phyloP scores from a whole-genome alignment of 1,284 basidiomycete species.

The Cryptococcus jaspeensis region DNA sequence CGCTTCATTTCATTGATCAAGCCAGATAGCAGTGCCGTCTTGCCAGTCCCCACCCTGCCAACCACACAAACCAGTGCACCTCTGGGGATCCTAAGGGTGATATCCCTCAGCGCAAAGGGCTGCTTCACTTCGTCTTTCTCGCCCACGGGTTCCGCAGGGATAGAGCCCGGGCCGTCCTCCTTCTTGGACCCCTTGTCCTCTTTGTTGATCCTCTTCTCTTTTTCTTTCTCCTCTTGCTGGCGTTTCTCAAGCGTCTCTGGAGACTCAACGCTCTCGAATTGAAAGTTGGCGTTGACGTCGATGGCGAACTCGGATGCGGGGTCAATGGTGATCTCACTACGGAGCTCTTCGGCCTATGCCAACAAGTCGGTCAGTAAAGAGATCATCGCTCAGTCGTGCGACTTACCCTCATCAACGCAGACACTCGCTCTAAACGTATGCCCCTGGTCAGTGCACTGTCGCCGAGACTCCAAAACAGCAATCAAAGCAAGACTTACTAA shows the following conservation, averaged over 20 bases:
- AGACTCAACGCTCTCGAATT: conserved; percentile 69
- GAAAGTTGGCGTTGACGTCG: conserved; percentile 64
- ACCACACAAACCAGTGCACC: conserved; percentile 38
- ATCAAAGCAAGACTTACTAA: no score
- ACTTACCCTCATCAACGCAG: conserved; percentile 8
- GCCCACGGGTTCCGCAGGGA: conserved; percentile 2
- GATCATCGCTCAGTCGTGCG: no score
- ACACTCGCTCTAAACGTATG: conserved; percentile 9
- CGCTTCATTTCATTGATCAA: conserved; percentile 75
- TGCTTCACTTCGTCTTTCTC: conserved; percentile 1
- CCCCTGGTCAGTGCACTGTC: no score
- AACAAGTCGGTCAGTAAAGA: background rate
- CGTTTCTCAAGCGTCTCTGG: no score
- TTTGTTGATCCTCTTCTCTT: conserved; percentile 3
- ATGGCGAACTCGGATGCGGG: conserved; percentile 55
- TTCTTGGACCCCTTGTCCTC: background rate
- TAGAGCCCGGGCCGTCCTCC: no score
- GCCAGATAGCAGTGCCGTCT: conserved; percentile 61
- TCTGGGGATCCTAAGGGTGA: conserved; percentile 12
- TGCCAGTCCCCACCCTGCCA: conserved; percentile 42
- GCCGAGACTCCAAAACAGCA: no score
- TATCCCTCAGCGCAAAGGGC: conserved; percentile 5
- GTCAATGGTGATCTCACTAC: conserved; percentile 58
- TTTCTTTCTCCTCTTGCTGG: conserved; percentile 1
- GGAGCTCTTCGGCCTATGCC: conserved; percentile 60